phyloP scores from a whole-genome alignment of 176 grass and related monocot species.

The Leersia perrieri region DNA sequence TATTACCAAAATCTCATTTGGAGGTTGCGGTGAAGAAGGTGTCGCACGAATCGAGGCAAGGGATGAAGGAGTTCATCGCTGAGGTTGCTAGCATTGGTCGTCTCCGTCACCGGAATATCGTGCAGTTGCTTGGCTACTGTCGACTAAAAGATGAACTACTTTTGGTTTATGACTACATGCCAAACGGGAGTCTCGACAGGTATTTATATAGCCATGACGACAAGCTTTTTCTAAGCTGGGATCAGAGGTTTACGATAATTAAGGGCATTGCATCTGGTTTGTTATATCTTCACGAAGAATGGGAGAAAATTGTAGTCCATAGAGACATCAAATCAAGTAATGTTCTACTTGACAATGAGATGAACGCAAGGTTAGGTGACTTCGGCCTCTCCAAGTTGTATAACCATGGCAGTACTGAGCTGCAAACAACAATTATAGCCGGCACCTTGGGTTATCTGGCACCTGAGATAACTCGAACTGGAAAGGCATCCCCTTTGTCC shows the following conservation, averaged over 20 bases:
- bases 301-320: conserved; percentile 18
- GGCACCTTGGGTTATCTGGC: conserved; percentile 19
- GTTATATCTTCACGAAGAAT: conserved; percentile 29
- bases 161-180: neutral
- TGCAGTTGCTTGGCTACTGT: conserved; percentile 2
- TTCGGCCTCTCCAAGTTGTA: neutral
- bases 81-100: conserved; percentile 9
- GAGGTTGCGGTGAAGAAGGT: conserved; percentile 24
- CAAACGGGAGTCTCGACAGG: neutral
- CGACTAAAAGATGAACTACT: neutral
- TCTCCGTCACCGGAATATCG: neutral
- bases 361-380: neutral
- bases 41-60: neutral
- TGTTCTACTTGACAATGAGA: conserved; percentile 3
- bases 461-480: conserved; percentile 7
- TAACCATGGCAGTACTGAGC: neutral
- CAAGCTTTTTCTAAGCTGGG: neutral
- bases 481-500: conserved; percentile 11
- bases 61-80: conserved; percentile 21
- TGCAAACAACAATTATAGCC: conserved; percentile 1
- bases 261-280: neutral
- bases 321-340: conserved; percentile 20
- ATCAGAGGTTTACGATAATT: conserved; percentile 3
- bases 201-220: neutral
- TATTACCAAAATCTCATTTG: neutral